phyloP scores from a whole-genome alignment of 2,329 filamentous ascomycete genomes.

The Pochonia chlamydosporia region DNA sequence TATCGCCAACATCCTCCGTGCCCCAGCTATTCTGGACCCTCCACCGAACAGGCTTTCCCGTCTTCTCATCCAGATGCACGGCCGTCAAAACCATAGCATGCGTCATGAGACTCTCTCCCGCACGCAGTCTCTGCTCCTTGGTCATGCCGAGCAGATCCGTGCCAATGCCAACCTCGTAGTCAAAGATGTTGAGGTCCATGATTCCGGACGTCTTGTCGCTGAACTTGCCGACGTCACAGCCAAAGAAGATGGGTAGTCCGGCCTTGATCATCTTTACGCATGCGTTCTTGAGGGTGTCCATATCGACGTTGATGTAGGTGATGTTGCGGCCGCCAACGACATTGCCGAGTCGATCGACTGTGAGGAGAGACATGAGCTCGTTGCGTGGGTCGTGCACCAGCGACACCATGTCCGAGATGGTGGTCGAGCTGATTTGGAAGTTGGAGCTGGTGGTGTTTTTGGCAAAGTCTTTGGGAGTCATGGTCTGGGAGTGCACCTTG shows the following conservation, averaged over 20 bases:
- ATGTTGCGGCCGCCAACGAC: slow-evolving; percentile 70
- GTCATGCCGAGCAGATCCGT: slow-evolving; percentile 65
- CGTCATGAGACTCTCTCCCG: slow-evolving; percentile 78
- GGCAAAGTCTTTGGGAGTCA: slow-evolving; percentile 68
- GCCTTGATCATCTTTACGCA: slow-evolving; percentile 73
- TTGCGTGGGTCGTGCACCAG: slow-evolving; percentile 84
- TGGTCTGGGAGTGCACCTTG: slow-evolving; percentile 54
- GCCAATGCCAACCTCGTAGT: slow-evolving; percentile 83
- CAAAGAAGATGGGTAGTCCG: slow-evolving; percentile 81
- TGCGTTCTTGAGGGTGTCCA: slow-evolving; percentile 63
- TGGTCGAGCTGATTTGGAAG: slow-evolving; percentile 51
- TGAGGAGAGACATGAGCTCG: slow-evolving; percentile 64
- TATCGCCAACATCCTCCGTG: slow-evolving; percentile 52
- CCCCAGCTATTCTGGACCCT: slow-evolving; percentile 87
- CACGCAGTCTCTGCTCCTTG: slow-evolving; percentile 69
- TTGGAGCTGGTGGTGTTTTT: slow-evolving; percentile 57
- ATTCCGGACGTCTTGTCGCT: slow-evolving; percentile 62
- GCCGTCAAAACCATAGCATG: slow-evolving; percentile 89
- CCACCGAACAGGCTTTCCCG: slow-evolving; percentile 66
- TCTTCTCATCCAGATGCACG: slow-evolving; percentile 65
- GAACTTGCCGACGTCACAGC: slow-evolving; percentile 81
- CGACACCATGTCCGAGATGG: slow-evolving; percentile 67
- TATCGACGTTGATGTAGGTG: slow-evolving; percentile 79
- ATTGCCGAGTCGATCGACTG: slow-evolving; percentile 75
- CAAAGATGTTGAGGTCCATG: slow-evolving; percentile 72